These are phyloP conservation scores for Puccinia triticina DNA, from an alignment of 1,284 basidiomycete species.

Conservation along the genomic window DNA sequence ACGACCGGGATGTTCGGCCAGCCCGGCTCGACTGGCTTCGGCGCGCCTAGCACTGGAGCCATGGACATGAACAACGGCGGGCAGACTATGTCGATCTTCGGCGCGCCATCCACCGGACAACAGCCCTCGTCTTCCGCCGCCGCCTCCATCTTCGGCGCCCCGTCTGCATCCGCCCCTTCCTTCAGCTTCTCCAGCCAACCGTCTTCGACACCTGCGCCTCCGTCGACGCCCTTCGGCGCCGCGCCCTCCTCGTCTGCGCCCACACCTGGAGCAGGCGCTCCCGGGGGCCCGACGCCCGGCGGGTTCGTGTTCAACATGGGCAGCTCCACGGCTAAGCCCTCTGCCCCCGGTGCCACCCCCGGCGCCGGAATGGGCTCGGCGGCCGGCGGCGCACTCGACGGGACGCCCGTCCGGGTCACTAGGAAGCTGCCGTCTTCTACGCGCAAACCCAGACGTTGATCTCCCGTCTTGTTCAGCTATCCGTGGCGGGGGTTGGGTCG, in stretches of 20 bases:
- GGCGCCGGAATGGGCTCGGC: too few relatives aligned
- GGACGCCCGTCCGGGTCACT: not conserved
- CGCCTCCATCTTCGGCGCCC: not conserved
- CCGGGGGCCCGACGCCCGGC: not conserved
- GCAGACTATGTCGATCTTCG: not conserved
- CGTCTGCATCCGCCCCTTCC: not conserved
- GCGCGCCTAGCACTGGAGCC: too few relatives aligned
- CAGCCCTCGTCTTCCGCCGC: too few relatives aligned
- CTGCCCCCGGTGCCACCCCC: too few relatives aligned
- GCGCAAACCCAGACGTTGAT: not conserved
- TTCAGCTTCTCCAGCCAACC: not conserved
- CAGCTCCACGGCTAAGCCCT: not conserved
- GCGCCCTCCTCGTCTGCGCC: not conserved
- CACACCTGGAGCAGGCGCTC: not conserved
- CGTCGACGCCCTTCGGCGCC: not conserved
- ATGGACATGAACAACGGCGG: not conserved
- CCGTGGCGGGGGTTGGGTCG: too few relatives aligned
- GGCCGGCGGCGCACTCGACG: too few relatives aligned
- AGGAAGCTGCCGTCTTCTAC: not conserved
- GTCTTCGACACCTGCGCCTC: not conserved
- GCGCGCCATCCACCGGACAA: not conserved
- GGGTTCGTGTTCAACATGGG: conserved; percentile 34
- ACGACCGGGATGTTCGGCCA: too few relatives aligned
- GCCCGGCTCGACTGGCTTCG: too few relatives aligned
- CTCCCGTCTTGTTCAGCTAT: not conserved